These are phyloP conservation scores for Fusarium tjaetaba DNA, from an alignment of 2,329 filamentous ascomycete genomes.

Conservation along the genomic window DNA sequence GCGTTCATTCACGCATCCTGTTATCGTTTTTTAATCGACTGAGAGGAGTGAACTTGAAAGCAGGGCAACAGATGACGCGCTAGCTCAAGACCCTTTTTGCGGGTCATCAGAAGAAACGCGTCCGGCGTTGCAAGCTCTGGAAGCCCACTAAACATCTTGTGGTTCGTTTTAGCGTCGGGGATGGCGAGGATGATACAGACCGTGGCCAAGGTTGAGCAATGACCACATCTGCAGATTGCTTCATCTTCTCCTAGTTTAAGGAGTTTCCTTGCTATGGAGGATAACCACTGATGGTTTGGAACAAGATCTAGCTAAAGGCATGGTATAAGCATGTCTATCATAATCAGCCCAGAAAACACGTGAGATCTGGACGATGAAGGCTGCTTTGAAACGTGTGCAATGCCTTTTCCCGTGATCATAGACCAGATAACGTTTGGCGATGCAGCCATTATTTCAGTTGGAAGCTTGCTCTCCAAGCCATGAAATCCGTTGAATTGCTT, in stretches of 20 bases:
- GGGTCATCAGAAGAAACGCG: conserved; percentile 35
- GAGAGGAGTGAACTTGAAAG: conserved; percentile 9
- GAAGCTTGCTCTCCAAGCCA: not conserved
- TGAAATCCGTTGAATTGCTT: conserved; percentile 3
- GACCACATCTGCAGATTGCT: conserved; percentile 37
- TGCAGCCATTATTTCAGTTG: not conserved
- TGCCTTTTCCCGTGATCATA: not conserved
- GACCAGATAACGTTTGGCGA: conserved; percentile 3
- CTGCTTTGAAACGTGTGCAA: conserved; percentile 2
- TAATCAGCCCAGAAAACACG: conserved; percentile 21
- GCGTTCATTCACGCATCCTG: conserved; percentile 3
- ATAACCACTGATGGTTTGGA: conserved; percentile 28
- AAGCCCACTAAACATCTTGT: conserved; percentile 31
- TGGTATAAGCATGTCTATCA: conserved; percentile 28
- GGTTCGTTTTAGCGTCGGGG: conserved; percentile 41
- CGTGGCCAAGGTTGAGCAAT: conserved; percentile 18
- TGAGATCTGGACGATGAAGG: conserved; percentile 24
- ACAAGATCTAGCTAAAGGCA: conserved; percentile 29
- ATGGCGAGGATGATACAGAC: conserved; percentile 35
- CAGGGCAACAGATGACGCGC: conserved; percentile 29
- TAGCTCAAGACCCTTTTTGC: conserved; percentile 31
- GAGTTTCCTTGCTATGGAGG: conserved; percentile 25
- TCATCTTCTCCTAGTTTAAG: conserved; percentile 34
- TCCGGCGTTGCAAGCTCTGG: conserved; percentile 25
- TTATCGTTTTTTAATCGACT: conserved; percentile 9